Base-by-base conservation (phyloP, 1,139 yeast species). In the Kodamaea derodonti region DNA sequence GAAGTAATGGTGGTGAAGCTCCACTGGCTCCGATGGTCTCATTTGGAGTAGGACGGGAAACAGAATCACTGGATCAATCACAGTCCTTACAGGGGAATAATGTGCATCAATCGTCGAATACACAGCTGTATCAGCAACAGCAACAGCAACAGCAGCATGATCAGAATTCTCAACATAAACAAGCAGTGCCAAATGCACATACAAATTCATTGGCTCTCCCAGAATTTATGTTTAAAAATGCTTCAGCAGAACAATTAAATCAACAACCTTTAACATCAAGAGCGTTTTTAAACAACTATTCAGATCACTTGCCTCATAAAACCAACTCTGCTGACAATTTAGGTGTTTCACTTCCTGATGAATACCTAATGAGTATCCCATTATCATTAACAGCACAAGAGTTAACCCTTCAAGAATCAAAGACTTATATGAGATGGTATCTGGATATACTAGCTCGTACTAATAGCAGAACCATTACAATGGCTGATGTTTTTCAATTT, bases 361-460 rank as follows among this genome's bases (percentile, higher is more conserved):
- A 38, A 17, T 12, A 14, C 17, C 38, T 35, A 16, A 33, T 29
- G 23, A 34, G 62, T 20, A 70, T 79, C 3, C 87, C 90, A 0
- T 58, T 83, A 30, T 76, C 87, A 2, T 58, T 84, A 16, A 69
- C 80, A 1, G 72, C 78, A 1, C 75, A 72, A 34, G 84, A 82
- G 34, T 62, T 84, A 29, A 70, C 86, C 0, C 62, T 66, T 12
- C 78, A 77, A 40, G 94, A 84, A 48, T 72, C 79, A 3, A 78
- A 78, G 47, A 82, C 92, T 0, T 84, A 84, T 54, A 66, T 82
- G 54, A 61, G 92, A 47, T 84, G 94, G 94, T 84, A 83, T 51
- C 78, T 80, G 47, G 82, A 80, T 48, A 78, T 84, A 12, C 67
- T 79, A 30, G 71, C 80, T 11, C 68, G 85, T 32, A 67, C 73